A percentile compares a stretch with the other conserved stretches of the same genome.
phyloP scores from a whole-genome alignment of 805 yeast genomes.

The Nakazawaea sp. region DNA sequence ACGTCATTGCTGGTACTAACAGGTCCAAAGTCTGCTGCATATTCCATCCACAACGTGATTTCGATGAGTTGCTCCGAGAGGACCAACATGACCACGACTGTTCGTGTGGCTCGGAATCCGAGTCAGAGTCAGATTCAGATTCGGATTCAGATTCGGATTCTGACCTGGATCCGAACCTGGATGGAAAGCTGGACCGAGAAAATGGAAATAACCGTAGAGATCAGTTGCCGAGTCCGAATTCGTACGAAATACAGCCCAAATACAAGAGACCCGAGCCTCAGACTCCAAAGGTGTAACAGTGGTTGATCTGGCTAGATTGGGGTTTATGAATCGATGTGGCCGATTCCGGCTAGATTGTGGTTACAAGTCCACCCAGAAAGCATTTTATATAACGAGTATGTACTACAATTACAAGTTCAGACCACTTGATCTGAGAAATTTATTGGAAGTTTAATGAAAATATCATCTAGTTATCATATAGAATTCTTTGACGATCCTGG shows the following conservation, averaged over 20 bases:
- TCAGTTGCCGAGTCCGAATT: constrained; percentile 53
- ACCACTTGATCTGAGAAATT: too few species aligned
- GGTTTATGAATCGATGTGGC: too few species aligned
- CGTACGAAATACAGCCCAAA: constrained; percentile 83
- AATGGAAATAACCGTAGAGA: constrained; percentile 14
- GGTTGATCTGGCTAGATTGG: too few species aligned
- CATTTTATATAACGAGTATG: too few species aligned
- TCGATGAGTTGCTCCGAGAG: constrained; percentile 36
- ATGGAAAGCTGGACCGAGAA: background rate
- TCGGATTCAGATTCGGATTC: constrained; percentile 19
- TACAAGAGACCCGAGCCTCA: constrained; percentile 24
- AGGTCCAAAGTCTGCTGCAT: constrained; percentile 68
- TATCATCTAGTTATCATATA: too few species aligned
- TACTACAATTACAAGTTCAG: too few species aligned
- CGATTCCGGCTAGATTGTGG: too few species aligned
- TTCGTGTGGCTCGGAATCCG: constrained; percentile 10
- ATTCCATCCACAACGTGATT: constrained; percentile 67
- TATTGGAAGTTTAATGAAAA: too few species aligned
- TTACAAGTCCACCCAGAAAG: too few species aligned
- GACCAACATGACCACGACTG: constrained; percentile 19
- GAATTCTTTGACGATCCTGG: too few species aligned
- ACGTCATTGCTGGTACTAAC: too few species aligned
- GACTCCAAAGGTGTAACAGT: too few species aligned
- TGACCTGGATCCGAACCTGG: constrained; percentile 10
- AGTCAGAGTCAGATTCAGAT: constrained; percentile 16